A percentile compares a stretch with the other conserved stretches of the same genome.
Conservation (phyloP, 2,329 filamentous ascomycete genomes). For the Lomentospora prolificans region DNA sequence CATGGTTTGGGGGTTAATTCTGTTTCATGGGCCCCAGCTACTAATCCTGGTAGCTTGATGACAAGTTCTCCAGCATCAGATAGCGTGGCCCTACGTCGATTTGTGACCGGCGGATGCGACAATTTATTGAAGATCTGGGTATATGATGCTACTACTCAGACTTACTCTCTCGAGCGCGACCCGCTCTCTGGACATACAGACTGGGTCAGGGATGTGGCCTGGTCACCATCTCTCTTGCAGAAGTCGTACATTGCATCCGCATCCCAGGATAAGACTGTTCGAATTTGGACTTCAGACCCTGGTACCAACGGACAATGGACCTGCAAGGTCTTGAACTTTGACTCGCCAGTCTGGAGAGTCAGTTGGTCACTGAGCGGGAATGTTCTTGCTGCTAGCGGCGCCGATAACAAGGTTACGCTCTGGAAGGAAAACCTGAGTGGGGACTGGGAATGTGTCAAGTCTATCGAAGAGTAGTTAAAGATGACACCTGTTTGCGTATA, state of each 20-base stretch:
- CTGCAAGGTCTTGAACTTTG: slow-evolving; percentile 76
- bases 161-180: slow-evolving; percentile 52
- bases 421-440: slow-evolving; percentile 98
- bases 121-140: slow-evolving; percentile 91
- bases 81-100: slow-evolving; percentile 60
- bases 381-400: slow-evolving; percentile 84
- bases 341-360: slow-evolving; percentile 85
- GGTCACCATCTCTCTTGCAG: slow-evolving; percentile 88
- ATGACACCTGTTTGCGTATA: neutral
- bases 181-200: slow-evolving; percentile 75
- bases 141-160: slow-evolving; percentile 54
- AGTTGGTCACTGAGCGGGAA: slow-evolving; percentile 98
- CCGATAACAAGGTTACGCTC: slow-evolving; percentile 91
- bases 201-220: slow-evolving; percentile 96
- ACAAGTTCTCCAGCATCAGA: slow-evolving; percentile 55
- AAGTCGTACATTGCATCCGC: slow-evolving; percentile 96
- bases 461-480: slow-evolving; percentile 67
- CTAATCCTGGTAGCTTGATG: slow-evolving; percentile 73
- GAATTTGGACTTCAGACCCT: slow-evolving; percentile 81
- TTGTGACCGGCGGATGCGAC: slow-evolving; percentile 92
- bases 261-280: slow-evolving; percentile 91
- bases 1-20: slow-evolving; percentile 93
- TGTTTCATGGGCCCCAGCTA: slow-evolving; percentile 87
- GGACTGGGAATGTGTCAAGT: slow-evolving; percentile 96
- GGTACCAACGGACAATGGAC: slow-evolving; percentile 66